Conservation (phyloP, 2,329 filamentous ascomycete genomes). For the Paradendryphiella salina region DNA sequence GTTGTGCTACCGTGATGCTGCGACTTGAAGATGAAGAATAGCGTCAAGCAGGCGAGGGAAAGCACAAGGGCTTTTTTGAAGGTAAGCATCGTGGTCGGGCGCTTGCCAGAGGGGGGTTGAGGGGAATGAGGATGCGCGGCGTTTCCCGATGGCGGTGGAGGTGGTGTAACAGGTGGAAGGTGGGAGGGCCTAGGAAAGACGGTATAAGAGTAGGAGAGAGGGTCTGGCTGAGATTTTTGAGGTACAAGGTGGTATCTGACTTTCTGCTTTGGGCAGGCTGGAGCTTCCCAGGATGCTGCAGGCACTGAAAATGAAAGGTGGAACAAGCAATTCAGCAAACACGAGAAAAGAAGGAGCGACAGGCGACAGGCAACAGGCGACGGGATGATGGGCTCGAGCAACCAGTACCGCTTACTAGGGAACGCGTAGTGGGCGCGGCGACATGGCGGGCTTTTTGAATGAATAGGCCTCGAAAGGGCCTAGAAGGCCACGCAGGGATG, state of each 20-base stretch:
- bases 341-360: constrained; percentile 1
- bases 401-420: neutral
- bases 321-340: constrained; percentile 1
- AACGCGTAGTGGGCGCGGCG: neutral
- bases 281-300: neutral
- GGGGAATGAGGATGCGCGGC: neutral
- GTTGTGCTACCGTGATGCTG: constrained; percentile 52
- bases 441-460: constrained; percentile 5
- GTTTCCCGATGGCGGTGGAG: neutral
- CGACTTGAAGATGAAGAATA: constrained; percentile 70
- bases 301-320: constrained; percentile 4
- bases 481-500: constrained; percentile 10
- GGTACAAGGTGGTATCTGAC: constrained; percentile 1
- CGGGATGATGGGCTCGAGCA: neutral
- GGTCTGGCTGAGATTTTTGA: constrained; percentile 5
- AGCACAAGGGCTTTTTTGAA: constrained; percentile 75
- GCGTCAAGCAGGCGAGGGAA: constrained; percentile 68
- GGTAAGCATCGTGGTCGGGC: constrained; percentile 66
- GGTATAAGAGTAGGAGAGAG: constrained; percentile 7
- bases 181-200: constrained; percentile 8
- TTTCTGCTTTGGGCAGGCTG: constrained; percentile 3
- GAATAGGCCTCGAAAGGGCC: neutral
- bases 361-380: neutral
- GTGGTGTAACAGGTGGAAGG: constrained; percentile 3
- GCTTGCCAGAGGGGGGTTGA: constrained; percentile 1